A percentile compares a stretch with the other conserved stretches of the same genome.
These are phyloP conservation scores for Daedaleopsis nitida DNA, from an alignment of 768 basidiomycete species.

Conservation along the genomic window DNA sequence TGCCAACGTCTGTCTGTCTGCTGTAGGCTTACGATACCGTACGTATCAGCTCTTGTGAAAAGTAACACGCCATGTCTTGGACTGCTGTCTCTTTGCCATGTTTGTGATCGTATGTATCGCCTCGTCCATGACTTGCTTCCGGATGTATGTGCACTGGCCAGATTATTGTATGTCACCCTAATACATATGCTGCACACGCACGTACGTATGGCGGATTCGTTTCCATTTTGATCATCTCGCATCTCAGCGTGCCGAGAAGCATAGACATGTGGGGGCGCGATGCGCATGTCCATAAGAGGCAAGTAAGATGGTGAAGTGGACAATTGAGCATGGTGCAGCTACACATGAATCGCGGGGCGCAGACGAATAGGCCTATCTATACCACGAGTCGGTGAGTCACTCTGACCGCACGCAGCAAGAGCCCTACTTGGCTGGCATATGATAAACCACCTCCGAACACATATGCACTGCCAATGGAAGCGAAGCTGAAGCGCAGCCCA, in stretches of 20 bases:
- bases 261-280: not conserved
- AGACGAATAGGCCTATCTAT: not conserved
- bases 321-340: not conserved
- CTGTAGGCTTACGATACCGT: conserved; percentile 1
- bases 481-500: conserved; percentile 1
- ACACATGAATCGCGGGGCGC: not conserved
- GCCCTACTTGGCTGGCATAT: conserved; percentile 11
- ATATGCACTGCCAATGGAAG: conserved; percentile 14
- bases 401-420: conserved; percentile 6
- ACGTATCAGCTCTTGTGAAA: conserved; percentile 5
- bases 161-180: conserved; percentile 5
- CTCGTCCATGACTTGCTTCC: conserved; percentile 4
- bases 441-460: conserved; percentile 14
- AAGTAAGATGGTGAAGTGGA: conserved; percentile 9
- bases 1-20: conserved; percentile 4
- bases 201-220: not conserved
- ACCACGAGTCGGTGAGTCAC: not conserved
- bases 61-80: conserved; percentile 14
- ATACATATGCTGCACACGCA: not conserved
- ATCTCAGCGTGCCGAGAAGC: conserved; percentile 10
- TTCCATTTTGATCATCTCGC: conserved; percentile 12
- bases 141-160: conserved; percentile 15
- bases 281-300: conserved; percentile 5
- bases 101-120: conserved; percentile 8
- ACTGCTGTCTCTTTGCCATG: conserved; percentile 3